phyloP scores from a whole-genome alignment of 306 rosid genomes.

The Glycine tomentella region DNA sequence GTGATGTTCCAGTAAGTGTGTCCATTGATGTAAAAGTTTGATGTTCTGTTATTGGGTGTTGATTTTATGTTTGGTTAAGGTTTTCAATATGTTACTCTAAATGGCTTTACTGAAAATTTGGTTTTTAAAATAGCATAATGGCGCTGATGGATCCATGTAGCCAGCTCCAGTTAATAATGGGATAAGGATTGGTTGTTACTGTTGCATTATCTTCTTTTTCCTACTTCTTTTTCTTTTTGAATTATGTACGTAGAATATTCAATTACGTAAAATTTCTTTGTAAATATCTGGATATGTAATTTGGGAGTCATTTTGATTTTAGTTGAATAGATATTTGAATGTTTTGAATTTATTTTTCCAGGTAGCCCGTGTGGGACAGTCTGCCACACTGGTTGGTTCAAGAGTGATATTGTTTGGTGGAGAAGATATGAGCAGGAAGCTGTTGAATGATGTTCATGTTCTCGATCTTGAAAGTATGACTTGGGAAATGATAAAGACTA shows the following conservation, averaged over 20 bases:
- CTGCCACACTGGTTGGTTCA: constrained; percentile 87
- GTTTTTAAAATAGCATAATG: constrained; percentile 21
- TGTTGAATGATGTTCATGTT: constrained; percentile 81
- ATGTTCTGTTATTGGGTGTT: constrained; percentile 37
- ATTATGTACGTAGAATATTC: constrained; percentile 36
- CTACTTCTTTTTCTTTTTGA: constrained; percentile 6
- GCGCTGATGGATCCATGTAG: constrained; percentile 25
- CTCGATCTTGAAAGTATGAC: constrained; percentile 90
- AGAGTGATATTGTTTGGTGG: constrained; percentile 92
- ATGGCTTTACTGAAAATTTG: constrained; percentile 38
- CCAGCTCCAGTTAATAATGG: constrained; percentile 26
- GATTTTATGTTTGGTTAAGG: constrained; percentile 35
- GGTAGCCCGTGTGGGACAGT: constrained; percentile 88
- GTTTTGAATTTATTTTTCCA: constrained; percentile 52
- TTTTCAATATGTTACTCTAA: constrained; percentile 26
- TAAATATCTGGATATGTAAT: constrained; percentile 29
- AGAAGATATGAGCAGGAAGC: constrained; percentile 82
- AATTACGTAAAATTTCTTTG: neutral
- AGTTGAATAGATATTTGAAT: constrained; percentile 42
- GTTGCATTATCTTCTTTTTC: constrained; percentile 29
- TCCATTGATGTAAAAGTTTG: constrained; percentile 33
- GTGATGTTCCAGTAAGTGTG: constrained; percentile 87
- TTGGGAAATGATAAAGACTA: constrained; percentile 69
- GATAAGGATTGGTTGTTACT: constrained; percentile 38
- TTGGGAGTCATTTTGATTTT: constrained; percentile 32